phyloP scores from a whole-genome alignment of 2,329 filamentous ascomycete genomes.

The Daldinia eschscholtzii region DNA sequence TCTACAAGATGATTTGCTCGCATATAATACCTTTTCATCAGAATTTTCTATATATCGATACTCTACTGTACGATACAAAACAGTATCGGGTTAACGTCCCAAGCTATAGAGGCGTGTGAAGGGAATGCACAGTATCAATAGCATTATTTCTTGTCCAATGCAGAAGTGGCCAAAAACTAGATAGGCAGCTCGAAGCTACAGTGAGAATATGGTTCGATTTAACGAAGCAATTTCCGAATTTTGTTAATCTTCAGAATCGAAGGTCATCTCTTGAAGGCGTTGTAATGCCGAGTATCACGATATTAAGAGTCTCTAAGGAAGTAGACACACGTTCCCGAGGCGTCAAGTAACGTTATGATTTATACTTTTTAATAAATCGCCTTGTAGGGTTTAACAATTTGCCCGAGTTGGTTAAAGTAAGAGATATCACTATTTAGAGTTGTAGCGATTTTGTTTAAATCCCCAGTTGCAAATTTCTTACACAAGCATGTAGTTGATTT shows the following conservation, averaged over 20 bases:
- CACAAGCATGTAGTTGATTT: neutral
- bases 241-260: neutral
- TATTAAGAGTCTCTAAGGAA: neutral
- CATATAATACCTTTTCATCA: neutral
- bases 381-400: neutral
- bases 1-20: neutral
- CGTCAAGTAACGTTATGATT: neutral
- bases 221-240: neutral
- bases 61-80: neutral
- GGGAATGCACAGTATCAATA: neutral
- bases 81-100: neutral
- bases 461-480: neutral
- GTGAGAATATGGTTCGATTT: neutral
- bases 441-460: neutral
- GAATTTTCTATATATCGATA: neutral
- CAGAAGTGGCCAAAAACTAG: neutral
- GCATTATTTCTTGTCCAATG: neutral
- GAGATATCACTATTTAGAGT: neutral
- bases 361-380: neutral
- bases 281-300: neutral
- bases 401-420: neutral
- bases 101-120: neutral
- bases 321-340: neutral
- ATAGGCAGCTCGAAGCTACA: neutral
- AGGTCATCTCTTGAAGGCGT: neutral